Base-by-base conservation (phyloP, 805 yeast species). In the Cyberlindnera japonica region DNA sequence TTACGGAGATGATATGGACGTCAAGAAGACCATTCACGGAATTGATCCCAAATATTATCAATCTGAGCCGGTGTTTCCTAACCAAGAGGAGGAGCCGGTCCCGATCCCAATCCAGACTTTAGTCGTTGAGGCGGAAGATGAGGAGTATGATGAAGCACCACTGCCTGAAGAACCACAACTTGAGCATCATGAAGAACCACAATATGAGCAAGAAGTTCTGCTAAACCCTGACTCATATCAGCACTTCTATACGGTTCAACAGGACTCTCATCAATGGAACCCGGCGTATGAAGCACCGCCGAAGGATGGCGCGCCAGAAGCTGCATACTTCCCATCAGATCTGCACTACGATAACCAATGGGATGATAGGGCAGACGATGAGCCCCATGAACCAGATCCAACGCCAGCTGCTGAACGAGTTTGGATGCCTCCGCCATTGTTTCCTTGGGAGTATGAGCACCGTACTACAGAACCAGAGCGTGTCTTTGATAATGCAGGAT, bases 241-340 rank as follows among this genome's bases (percentile, higher is more conserved):
- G 16, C 33, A 42, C 25, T 53, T 56, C 24, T 33, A 44, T 1
- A 56, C 58, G 1, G 32, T 53, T 23, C 32, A 41, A 19, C 40
- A 45, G 3, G 35, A 37, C n/a, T 12, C 16, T 2, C 9, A 20
- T 18, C 42, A 44, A 50, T 74, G 79, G 79, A 67, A 73, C 40
- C 71, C 78, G 7, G 58, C 73, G 2, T 49, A 38, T 11, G 67
- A 62, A 33, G 62, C 65, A 8, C 77, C 77, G 9, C 77, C 78
- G 17, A 51, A 47, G 28, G 41, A 50, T 27, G 57, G 59, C 10
- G 40, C 24, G 21, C 57, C 63, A 16, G 58, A 59, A 34, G 62
- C 61, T 18, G 50, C 48, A 2, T 14, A 34, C 11, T 50, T 59
- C 47, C 55, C 57, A 7, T 25, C 42, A 4, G 49, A 49, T 18